phyloP scores from a whole-genome alignment of 2,329 filamentous ascomycete genomes.

The Pseudopithomyces maydicus region DNA sequence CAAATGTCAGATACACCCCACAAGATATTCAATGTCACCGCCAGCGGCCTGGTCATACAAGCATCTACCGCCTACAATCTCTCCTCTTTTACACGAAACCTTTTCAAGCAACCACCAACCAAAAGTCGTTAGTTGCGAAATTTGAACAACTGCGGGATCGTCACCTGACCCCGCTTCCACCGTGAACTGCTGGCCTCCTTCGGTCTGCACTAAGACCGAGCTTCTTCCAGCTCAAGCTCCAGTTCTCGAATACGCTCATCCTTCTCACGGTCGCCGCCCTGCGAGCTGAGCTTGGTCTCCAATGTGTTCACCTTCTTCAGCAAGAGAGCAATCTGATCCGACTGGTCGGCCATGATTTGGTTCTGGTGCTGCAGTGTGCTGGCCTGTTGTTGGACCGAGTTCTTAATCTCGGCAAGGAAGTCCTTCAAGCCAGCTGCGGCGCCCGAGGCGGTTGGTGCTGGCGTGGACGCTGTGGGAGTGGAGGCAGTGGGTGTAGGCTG shows the following conservation, averaged over 20 bases:
- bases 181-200: background rate
- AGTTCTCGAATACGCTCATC: constrained; percentile 48
- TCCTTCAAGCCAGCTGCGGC: constrained; percentile 63
- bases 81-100: background rate
- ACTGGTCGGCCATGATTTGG: constrained; percentile 74
- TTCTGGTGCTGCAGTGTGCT: constrained; percentile 16
- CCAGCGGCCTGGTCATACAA: background rate
- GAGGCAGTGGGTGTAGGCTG: constrained; percentile 46
- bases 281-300: constrained; percentile 72
- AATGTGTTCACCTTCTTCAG: constrained; percentile 67
- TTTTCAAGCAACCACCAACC: no score
- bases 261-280: constrained; percentile 41
- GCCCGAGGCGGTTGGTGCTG: constrained; percentile 46
- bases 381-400: constrained; percentile 77
- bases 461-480: constrained; percentile 40
- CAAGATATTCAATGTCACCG: constrained; percentile 6
- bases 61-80: background rate
- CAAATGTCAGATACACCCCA: background rate
- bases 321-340: constrained; percentile 72
- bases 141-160: background rate
- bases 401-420: constrained; percentile 77
- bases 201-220: constrained; percentile 33
- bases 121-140: no score
- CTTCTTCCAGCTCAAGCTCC: constrained; percentile 49
- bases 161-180: constrained; percentile 5